Evolutionary conservation across 1,284 basidiomycete genomes (phyloP).

Genomic region (Neonothopanus nambi): DNA sequence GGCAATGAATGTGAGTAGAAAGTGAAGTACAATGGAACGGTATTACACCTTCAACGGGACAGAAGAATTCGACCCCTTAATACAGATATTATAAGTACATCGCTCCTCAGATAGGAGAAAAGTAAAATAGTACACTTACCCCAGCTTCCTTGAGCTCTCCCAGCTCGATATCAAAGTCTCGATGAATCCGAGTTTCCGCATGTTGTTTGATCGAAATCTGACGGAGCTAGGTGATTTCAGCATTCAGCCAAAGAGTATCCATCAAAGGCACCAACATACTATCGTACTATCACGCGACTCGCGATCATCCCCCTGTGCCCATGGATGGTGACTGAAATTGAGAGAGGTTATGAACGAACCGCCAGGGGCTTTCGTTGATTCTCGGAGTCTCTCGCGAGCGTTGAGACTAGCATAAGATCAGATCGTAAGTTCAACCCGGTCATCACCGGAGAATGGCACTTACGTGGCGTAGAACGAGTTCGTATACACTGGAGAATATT

Average conservation of each 20-base stretch:
- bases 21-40: no score
- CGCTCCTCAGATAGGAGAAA: no score
- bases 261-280: not conserved
- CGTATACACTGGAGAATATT: slow-evolving; percentile 7
- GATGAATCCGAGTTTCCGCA: slow-evolving; percentile 3
- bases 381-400: slow-evolving; percentile 8
- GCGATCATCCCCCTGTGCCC: not conserved
- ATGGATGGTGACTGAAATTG: not conserved
- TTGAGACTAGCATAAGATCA: slow-evolving; percentile 9
- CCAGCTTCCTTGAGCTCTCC: no score
- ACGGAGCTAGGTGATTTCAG: not conserved
- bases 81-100: no score
- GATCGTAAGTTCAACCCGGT: not conserved
- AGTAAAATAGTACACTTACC: no score
- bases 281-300: no score
- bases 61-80: no score
- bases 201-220: slow-evolving; percentile 7
- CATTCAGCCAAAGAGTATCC: not conserved
- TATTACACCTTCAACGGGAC: no score
- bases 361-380: not conserved
- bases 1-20: no score
- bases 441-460: not conserved
- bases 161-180: slow-evolving; percentile 9
- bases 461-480: slow-evolving; percentile 14
- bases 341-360: not conserved